These are phyloP conservation scores for Epichloe sp. DNA, from an alignment of 2,329 filamentous ascomycete species.

Conservation along the genomic window DNA sequence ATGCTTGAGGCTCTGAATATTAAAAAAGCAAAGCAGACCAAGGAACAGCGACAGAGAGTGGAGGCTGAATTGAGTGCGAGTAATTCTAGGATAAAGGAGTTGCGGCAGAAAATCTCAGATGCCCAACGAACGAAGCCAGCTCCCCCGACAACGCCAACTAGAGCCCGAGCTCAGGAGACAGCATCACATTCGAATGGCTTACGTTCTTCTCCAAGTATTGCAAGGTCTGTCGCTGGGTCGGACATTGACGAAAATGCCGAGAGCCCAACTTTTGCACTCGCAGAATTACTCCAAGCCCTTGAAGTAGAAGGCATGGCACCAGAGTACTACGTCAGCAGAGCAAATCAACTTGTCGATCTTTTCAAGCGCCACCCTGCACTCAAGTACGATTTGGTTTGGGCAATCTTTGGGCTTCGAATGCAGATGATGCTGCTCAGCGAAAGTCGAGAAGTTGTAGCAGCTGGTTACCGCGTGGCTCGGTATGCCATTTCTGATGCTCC, in stretches of 20 bases:
- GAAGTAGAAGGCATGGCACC: slow-evolving; percentile 78
- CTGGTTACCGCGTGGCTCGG: slow-evolving; percentile 83
- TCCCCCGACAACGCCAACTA: slow-evolving; percentile 38
- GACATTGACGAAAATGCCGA: slow-evolving; percentile 59
- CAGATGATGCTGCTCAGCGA: slow-evolving; percentile 94
- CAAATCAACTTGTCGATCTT: slow-evolving; percentile 88
- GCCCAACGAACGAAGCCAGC: slow-evolving; percentile 37
- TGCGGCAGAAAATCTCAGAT: slow-evolving; percentile 47
- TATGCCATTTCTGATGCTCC: slow-evolving; percentile 88
- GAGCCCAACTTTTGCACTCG: slow-evolving; percentile 81
- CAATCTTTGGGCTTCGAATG: slow-evolving; percentile 83
- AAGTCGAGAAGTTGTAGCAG: slow-evolving; percentile 87
- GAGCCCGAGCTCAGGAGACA: slow-evolving; percentile 35
- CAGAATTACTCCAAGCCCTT: slow-evolving; percentile 80
- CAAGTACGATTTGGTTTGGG: slow-evolving; percentile 95
- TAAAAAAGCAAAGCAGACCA: slow-evolving; percentile 92
- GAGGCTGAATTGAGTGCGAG: slow-evolving; percentile 86
- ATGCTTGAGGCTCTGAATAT: slow-evolving; percentile 87
- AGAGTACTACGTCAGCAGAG: slow-evolving; percentile 89
- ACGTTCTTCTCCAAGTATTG: slow-evolving; percentile 44
- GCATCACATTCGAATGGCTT: slow-evolving; percentile 32
- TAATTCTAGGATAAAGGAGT: slow-evolving; percentile 55
- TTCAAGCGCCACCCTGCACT: slow-evolving; percentile 86
- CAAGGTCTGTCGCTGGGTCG: slow-evolving; percentile 43
- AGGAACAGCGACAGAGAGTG: slow-evolving; percentile 65